phyloP scores from a whole-genome alignment of 208 protist species.

The Hexamita inflata region DNA sequence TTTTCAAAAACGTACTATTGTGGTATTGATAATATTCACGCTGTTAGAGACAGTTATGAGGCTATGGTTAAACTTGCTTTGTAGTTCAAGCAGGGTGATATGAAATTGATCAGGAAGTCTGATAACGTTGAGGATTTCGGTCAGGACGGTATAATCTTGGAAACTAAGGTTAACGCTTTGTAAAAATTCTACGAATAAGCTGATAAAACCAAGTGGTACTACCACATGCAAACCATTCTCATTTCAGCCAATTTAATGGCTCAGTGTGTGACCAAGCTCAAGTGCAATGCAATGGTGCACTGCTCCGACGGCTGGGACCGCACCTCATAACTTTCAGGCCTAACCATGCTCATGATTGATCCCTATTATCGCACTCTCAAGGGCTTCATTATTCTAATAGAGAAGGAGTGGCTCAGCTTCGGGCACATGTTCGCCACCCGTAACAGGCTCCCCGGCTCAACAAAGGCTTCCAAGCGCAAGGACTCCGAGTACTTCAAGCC shows the following conservation, averaged over 20 bases:
- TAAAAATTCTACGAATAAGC: constrained; percentile 4
- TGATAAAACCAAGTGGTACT: constrained; percentile 45
- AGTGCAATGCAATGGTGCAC: constrained; percentile 46
- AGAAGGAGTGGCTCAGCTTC: constrained; percentile 76
- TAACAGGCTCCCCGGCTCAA: constrained; percentile 29
- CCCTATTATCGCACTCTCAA: constrained; percentile 66
- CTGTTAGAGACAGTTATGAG: constrained; percentile 45
- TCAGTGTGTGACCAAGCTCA: constrained; percentile 2
- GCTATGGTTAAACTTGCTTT: constrained; percentile 35
- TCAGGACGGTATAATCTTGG: background rate
- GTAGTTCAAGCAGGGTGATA: background rate
- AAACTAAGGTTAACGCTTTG: background rate
- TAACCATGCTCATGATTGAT: constrained; percentile 70
- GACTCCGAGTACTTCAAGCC: background rate
- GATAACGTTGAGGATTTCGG: background rate
- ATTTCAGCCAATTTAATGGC: background rate
- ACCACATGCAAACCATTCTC: constrained; percentile 39
- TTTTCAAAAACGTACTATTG: constrained; percentile 4
- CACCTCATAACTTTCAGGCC: constrained; percentile 63
- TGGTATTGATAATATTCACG: constrained; percentile 54
- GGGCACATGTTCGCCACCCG: constrained; percentile 67
- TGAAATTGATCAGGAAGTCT: too few relatives aligned
- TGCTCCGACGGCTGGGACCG: constrained; percentile 81
- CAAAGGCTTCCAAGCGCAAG: background rate
- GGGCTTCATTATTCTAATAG: constrained; percentile 64